These are phyloP conservation scores for Mycena leptocephala DNA, from an alignment of 768 basidiomycete genomes.

Conservation along the genomic window DNA sequence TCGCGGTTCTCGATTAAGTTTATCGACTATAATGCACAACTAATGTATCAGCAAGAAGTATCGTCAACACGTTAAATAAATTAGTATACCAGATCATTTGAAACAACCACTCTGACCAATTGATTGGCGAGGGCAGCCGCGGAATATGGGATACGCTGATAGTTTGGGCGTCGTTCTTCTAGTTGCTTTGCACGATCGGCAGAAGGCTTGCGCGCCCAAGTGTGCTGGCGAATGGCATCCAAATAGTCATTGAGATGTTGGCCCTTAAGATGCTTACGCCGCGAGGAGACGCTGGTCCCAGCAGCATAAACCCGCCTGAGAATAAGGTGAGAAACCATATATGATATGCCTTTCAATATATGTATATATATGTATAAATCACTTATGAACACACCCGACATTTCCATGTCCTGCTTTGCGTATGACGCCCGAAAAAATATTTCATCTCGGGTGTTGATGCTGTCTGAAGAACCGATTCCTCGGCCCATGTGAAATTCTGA, in stretches of 20 bases:
- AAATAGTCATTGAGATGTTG: neutral
- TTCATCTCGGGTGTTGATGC: neutral
- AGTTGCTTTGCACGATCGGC: constrained; percentile 1
- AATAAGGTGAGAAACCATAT: neutral
- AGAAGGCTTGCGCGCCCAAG: neutral
- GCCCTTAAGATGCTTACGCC: constrained; percentile 5
- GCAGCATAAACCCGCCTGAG: neutral
- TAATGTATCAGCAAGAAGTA: neutral
- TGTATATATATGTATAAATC: neutral
- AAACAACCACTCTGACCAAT: constrained; percentile 1
- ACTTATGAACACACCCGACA: constrained; percentile 2
- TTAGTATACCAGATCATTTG: constrained; percentile 2
- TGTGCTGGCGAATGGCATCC: neutral
- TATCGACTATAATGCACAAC: constrained; percentile 37
- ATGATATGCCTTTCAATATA: neutral
- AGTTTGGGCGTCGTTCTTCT: neutral
- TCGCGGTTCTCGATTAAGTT: constrained; percentile 45
- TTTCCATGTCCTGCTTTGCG: neutral
- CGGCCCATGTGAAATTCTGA: neutral
- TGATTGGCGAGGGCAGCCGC: neutral
- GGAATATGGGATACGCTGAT: neutral
- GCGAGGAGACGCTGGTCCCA: constrained; percentile 1
- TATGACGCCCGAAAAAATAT: neutral
- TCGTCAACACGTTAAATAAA: neutral
- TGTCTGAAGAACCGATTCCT: neutral